Evolutionary conservation across 495 filamentous ascomycete genomes (phyloP).

Genomic region (Penicillium odoratum): DNA sequence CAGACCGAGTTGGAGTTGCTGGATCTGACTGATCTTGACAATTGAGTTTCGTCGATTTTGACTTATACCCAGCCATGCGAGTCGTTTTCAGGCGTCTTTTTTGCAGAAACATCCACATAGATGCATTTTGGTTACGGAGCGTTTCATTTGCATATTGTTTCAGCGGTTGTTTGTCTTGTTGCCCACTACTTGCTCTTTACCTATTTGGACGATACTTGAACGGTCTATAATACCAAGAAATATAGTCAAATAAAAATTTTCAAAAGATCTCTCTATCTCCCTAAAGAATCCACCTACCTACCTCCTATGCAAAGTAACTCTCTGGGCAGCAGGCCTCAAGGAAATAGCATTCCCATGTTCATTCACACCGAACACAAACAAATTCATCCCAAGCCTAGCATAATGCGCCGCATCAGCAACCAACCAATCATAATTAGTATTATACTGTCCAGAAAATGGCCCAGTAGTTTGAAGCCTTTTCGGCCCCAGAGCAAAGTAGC

Average conservation of each 20-base stretch:
- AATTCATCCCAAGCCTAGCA: neutral
- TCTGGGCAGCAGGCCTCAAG: neutral
- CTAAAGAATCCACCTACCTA: neutral
- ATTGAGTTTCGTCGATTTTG: conserved; percentile 33
- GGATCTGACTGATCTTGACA: conserved; percentile 69
- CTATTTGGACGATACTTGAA: neutral
- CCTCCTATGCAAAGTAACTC: neutral
- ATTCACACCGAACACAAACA: conserved; percentile 7
- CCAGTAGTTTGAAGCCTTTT: neutral
- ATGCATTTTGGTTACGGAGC: conserved; percentile 15
- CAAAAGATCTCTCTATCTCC: neutral
- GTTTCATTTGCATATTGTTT: conserved; percentile 4
- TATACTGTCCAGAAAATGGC: conserved; percentile 8
- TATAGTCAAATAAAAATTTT: neutral
- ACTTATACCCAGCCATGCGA: conserved; percentile 25
- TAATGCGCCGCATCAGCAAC: conserved; percentile 3
- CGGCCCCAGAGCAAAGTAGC: conserved; percentile 1
- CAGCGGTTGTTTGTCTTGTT: neutral
- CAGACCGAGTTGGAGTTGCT: conserved; percentile 78
- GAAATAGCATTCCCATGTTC: neutral
- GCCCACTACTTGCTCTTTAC: neutral
- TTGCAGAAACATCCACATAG: conserved; percentile 14
- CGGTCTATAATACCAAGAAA: neutral
- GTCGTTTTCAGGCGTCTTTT: conserved; percentile 14
- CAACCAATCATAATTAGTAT: conserved; percentile 4